Base-by-base conservation (phyloP, 768 basidiomycete genomes). In the Mycena alexandri region DNA sequence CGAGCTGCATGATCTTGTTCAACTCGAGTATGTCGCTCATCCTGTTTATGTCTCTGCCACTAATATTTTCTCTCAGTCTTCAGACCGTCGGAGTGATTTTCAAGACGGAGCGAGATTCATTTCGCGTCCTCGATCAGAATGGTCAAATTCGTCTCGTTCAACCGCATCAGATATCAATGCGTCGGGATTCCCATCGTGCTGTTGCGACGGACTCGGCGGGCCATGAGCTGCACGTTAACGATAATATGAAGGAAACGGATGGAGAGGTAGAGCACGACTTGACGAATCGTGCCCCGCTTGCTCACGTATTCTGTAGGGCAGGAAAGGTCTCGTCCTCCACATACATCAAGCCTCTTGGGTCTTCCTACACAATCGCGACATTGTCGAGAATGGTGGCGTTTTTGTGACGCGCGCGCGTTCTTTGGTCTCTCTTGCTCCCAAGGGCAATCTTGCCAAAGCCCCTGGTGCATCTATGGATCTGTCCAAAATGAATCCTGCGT, bases 21-120 rank as follows among this genome's bases (percentile, higher is more conserved):
- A 97, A 82, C 86, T 99, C 17, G 97, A 99, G 96, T 97, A 77
- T 71, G 95, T 86, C 14, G 10, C 9, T 38, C 38, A 38, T 38
- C 38, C 14, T 48, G 43, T 25, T 13, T 50, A 38, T 47, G 17
- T 59, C 51, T 43, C 69, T 62, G 24, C 46, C 69, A 70, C 64
- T 71, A 74, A 46, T 52, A 17, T 29, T 52, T 21, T 17, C 50
- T 33, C 33, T 29, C 72, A 98, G 96, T 78, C 86, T 89, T 34
- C 93, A 96, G 77, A 97, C 96, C 6, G 95, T 96, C 41, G 98
- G 96, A 76, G 95, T 99, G 66, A 98, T 99, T 70, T 98, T 92
- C 87, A 96, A 97, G 78, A 96, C 96, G 1, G 98, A 99, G 76
- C 90, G 95, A 16, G 95, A 95, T 75, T 90, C 95, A 10, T 95